Evolutionary conservation across 805 yeast genomes (phyloP), one percentile per base, ranked within the genome.

Genomic region (Hanseniaspora thailandica): DNA sequence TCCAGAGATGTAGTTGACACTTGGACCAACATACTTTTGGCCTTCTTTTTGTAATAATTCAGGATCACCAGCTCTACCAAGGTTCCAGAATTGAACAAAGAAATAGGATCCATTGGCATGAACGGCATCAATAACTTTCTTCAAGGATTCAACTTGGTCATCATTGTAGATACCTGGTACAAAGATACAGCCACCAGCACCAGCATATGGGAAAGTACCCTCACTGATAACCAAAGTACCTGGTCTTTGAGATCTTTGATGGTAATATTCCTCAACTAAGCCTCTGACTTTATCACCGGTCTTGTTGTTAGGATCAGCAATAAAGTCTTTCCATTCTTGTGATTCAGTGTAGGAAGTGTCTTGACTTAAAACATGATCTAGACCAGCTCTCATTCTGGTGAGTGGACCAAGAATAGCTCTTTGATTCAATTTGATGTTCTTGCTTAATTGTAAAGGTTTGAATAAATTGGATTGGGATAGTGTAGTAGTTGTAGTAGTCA

Each of bases 221-320:
- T 82, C 87, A 10, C 81, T 66, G 57, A 78, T 74, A 55, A 82
- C 63, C 19, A 84, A 73, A 19, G 86, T 86, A 23, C 45, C 45
- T n/a, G 76, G 74, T 51, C 66, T 65, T 46, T 67, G 60, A 0
- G 86, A 72, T 58, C 85, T 70, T 58, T 78, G 77, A 25, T 62
- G 68, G 60, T 82, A 82, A 63, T 81, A 79, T 56, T 73, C 67
- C 15, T 66, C 61, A 56, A 73, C 68, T 55, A 76, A 69, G 5
- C 25, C 55, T 75, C 36, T 34, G 15, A 13, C 62, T 55, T 67
- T 70, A 22, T 75, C 68, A 46, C 80, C 76, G 39, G 66, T 62
- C 51, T 61, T 66, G 2, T 67, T 60, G 13, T 77, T 66, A n/a
- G 72, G 71, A 58, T 70, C 71, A 1, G 82, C 74, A 55, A 82